Conservation (phyloP, 352 stramenopile species). For the Phytophthora kernoviae region DNA sequence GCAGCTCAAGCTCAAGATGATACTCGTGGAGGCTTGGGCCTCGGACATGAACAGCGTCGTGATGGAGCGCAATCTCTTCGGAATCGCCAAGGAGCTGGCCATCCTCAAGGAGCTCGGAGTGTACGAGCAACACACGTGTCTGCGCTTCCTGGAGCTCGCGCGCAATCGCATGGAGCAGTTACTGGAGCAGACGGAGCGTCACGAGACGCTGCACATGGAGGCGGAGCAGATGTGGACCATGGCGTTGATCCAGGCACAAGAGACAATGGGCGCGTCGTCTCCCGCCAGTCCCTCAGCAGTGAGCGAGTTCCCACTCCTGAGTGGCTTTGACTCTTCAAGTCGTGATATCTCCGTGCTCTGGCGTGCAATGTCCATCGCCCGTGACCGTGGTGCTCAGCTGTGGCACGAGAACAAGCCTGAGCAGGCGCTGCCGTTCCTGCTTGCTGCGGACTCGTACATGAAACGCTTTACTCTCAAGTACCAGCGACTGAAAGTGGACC, state of each 20-base stretch:
- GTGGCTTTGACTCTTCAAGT: conserved; percentile 65
- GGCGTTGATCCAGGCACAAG: conserved; percentile 70
- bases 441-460: conserved; percentile 88
- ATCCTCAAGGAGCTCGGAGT: conserved; percentile 77
- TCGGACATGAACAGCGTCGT: conserved; percentile 89
- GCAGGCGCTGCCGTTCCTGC: conserved; percentile 77
- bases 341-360: conserved; percentile 79
- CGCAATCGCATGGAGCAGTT: conserved; percentile 68
- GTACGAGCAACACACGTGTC: conserved; percentile 76
- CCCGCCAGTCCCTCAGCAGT: conserved; percentile 44
- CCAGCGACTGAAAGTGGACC: conserved; percentile 84
- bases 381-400: conserved; percentile 76
- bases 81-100: conserved; percentile 82
- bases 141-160: conserved; percentile 78
- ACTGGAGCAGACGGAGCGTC: conserved; percentile 60
- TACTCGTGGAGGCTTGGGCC: conserved; percentile 80
- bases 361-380: conserved; percentile 83
- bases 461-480: conserved; percentile 90
- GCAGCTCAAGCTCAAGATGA: conserved; percentile 87
- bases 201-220: conserved; percentile 71
- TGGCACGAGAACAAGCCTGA: conserved; percentile 90
- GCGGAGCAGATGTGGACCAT: conserved; percentile 78
- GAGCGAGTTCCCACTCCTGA: conserved; percentile 67
- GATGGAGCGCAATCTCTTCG: conserved; percentile 85
- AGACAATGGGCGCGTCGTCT: conserved; percentile 33